A percentile compares a stretch with the other conserved stretches of the same genome.
phyloP scores from a whole-genome alignment of 176 grass and related monocot species.

The Urochloa ruziziensis region DNA sequence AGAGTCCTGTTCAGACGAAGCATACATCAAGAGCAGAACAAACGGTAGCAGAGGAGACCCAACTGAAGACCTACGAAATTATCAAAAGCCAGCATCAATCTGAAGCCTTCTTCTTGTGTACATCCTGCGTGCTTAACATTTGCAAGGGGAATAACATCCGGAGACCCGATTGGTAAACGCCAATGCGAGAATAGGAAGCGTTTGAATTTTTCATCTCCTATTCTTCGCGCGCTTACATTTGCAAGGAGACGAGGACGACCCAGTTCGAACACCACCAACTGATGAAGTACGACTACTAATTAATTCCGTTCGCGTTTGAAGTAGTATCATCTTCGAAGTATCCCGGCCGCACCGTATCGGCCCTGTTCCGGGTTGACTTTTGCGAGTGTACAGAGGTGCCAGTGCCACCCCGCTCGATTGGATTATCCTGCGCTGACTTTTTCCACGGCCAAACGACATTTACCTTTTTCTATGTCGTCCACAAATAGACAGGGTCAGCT shows the following conservation, averaged over 20 bases:
- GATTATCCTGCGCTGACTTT: background rate
- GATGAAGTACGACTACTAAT: no score
- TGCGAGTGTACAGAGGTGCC: background rate
- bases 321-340: background rate
- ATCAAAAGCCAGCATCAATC: background rate
- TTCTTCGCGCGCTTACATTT: no score
- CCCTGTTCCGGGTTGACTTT: background rate
- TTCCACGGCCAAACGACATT: no score
- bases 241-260: no score
- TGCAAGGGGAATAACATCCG: no score
- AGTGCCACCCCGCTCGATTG: background rate
- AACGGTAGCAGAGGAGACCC: background rate
- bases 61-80: background rate
- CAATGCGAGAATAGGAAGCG: background rate
- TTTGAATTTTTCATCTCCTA: no score
- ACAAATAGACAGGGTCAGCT: no score
- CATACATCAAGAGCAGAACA: background rate
- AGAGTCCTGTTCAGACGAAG: background rate
- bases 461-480: no score
- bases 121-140: background rate
- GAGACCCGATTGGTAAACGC: no score
- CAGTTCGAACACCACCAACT: background rate
- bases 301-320: no score
- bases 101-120: background rate
- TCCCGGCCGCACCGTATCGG: background rate